Conservation (phyloP, 306 rosid species). For the Betula pendula region DNA sequence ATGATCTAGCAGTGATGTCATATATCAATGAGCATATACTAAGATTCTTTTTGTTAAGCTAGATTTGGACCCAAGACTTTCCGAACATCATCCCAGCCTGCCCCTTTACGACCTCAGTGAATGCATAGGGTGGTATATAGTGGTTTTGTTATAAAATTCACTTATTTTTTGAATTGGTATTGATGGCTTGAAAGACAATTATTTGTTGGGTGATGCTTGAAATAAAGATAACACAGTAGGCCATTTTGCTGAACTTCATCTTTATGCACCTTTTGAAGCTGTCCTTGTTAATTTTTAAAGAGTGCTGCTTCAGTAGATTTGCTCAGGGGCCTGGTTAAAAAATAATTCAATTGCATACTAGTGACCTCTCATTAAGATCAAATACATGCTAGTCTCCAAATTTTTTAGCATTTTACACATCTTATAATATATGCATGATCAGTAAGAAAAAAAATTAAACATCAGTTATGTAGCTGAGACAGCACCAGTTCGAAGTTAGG, state of each 20-base stretch:
- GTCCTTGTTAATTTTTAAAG: background rate
- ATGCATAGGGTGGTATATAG: background rate
- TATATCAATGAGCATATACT: background rate
- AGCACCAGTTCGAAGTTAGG: background rate
- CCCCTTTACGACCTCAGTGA: background rate
- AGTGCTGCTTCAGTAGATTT: background rate
- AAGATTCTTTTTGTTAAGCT: background rate
- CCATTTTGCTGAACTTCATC: background rate
- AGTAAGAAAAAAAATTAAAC: background rate
- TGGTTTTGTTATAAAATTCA: background rate
- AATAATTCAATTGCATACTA: background rate
- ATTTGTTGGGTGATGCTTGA: background rate
- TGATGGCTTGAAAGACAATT: background rate
- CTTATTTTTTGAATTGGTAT: background rate
- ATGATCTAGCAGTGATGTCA: no score
- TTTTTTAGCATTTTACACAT: background rate
- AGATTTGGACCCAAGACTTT: background rate
- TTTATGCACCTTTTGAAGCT: background rate
- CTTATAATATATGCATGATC: background rate
- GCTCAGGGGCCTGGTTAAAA: background rate
- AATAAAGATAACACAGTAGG: background rate
- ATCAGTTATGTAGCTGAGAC: background rate
- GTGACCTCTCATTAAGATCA: background rate
- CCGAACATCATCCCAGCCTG: background rate
- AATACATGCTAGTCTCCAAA: background rate